Base-by-base conservation (phyloP, 345 rosid species). In the Sapria himalayana region DNA sequence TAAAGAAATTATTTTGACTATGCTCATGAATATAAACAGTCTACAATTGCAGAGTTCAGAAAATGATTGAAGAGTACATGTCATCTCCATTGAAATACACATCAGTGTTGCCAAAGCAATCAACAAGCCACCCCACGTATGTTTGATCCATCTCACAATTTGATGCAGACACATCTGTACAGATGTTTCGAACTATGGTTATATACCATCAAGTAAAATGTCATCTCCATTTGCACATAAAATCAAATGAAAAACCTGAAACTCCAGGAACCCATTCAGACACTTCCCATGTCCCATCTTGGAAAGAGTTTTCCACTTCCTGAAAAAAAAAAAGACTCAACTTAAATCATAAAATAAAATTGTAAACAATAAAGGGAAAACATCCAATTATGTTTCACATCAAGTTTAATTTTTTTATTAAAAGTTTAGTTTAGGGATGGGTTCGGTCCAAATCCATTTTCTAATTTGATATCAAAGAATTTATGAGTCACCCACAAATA, bases 61-160 rank as follows among this genome's bases (percentile, higher is more conserved):
- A n/a, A n/a, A n/a, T n/a, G n/a, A n/a, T n/a, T n/a, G 25, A 51
- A 41, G 52, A 82, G 45, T 85, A 78, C 93, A 75, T 64, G 48
- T 73, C 69, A 65, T 66, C 65, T 37, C 76, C 60, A 37, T 70
- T 42, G 22, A 29, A 48, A 42, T 57, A 58, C 61, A 66, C 67
- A 35, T 78, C 92, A 2, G 64, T 12, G 41, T 78, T 81, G 41
- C 73, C 81, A 45, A 85, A 45, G 67, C 73, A 85, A 29, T 75
- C 69, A 40, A 76, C 65, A 29, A 72, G 61, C 93, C 92, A 81
- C 25, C 63, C 58, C 50, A 77, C 93, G 54, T 71, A 62, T 25
- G 71, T 54, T 25, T 61, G 70, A 64, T 77, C 92, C 20, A 69
- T 56, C 18, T 74, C 79, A 13, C 57, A 73, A 57, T 72, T 42